Evolutionary conservation across 2,329 filamentous ascomycete genomes (phyloP), one percentile per base, ranked within the genome.

Genomic region (Sporothrix pallida): DNA sequence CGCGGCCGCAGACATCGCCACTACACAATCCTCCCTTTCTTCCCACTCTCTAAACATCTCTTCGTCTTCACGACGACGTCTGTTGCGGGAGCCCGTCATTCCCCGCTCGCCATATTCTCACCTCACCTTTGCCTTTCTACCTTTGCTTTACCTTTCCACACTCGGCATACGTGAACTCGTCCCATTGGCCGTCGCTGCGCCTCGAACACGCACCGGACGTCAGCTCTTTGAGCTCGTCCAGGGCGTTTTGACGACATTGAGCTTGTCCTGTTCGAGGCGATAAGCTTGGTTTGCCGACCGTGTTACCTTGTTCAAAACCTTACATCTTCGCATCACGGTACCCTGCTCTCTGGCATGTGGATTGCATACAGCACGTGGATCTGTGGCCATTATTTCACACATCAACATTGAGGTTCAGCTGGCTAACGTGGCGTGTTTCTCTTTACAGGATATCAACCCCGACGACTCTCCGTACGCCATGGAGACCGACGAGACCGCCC

Each of bases 381-480:
- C 4, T 13, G 37, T 13, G 23, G 46, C 44, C 23, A 5, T 23
- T 3, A 26, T 15, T n/a, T 42, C 31, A 20, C 42, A 15, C 62
- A 48, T 10, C 26, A 20, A 20, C 15, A 13, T 42, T 50, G n/a
- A 52, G 7, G 13, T 63, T 37, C 44, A 23, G 31, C 37, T 31
- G 13, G 56, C 69, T 79, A 77, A 77, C 77, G 9, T 75, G 23
- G 71, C 56, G 60, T 71, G 73, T 20, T 15, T 84, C 20, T 20
- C 15, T 17, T 84, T 17, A 17, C 12, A 86, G 87, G 74, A 76
- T 62, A 50, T 60, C 69, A 79, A 79, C 80, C 74, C 74, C 13
- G 82, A 84, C 74, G 85, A 87, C 75, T 87, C 85, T 44, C 86
- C 86, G 17, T 88, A 85, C 80, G 85, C 87, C 78, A 88, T 88